Evolutionary conservation across 129 eudicot genomes (phyloP).

Genomic region (Mikania micrantha): DNA sequence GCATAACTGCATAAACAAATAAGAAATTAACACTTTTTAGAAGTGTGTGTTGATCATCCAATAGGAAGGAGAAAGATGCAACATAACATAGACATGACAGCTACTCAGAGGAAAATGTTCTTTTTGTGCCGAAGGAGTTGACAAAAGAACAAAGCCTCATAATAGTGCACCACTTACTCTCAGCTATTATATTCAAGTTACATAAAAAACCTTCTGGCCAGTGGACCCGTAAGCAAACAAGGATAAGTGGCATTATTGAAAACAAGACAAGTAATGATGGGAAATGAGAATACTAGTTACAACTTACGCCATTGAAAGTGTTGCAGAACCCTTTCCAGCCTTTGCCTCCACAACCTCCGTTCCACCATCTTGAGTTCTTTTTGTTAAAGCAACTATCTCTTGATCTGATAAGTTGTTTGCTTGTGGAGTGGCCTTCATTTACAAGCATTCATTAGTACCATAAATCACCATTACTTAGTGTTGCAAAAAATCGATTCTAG

Average conservation of each 20-base stretch:
- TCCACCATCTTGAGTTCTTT: slow-evolving; percentile 98
- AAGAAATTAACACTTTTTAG: neutral
- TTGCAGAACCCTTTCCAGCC: slow-evolving; percentile 99
- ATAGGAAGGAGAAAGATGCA: neutral
- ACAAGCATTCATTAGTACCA: slow-evolving; percentile 14
- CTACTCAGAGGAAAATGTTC: neutral
- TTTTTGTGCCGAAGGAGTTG: neutral
- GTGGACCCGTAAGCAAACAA: neutral
- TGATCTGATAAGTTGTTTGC: slow-evolving; percentile 61
- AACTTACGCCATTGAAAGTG: slow-evolving; percentile 99
- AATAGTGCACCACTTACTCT: neutral
- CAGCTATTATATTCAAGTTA: neutral
- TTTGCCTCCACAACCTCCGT: slow-evolving; percentile 99
- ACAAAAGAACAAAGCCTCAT: neutral
- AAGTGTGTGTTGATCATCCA: neutral
- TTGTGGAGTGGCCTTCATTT: slow-evolving; percentile 69
- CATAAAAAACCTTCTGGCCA: neutral
- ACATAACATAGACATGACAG: neutral
- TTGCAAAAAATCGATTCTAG: no score
- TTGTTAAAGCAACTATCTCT: slow-evolving; percentile 68
- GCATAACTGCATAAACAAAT: slow-evolving; percentile 63
- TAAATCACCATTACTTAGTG: no score
- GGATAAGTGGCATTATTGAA: neutral
- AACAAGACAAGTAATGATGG: neutral
- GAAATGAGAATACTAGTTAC: neutral